A percentile compares a stretch with the other conserved stretches of the same genome.
phyloP scores from a whole-genome alignment of 2,329 filamentous ascomycete genomes.

The Fusarium subtropicale region DNA sequence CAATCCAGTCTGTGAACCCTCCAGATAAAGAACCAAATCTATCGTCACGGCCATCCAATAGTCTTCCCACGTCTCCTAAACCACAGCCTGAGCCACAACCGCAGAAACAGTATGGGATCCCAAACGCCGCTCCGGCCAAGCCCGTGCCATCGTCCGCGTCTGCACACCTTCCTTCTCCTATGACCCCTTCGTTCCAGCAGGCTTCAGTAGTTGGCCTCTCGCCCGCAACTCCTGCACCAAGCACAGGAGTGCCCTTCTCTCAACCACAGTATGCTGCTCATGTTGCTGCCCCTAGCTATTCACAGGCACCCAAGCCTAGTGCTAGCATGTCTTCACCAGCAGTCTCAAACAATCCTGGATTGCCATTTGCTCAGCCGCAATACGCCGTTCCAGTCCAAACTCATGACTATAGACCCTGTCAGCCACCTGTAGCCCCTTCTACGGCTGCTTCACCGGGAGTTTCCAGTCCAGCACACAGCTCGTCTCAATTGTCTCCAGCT shows the following conservation, averaged over 20 bases:
- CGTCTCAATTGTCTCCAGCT: constrained; percentile 14
- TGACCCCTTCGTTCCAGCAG: constrained; percentile 25
- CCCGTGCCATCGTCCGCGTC: constrained; percentile 17
- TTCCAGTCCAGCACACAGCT: constrained; percentile 15
- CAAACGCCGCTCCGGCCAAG: constrained; percentile 25
- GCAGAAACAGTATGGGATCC: constrained; percentile 24
- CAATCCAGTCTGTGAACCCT: constrained; percentile 4
- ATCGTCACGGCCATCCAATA: constrained; percentile 17
- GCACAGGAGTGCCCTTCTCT: constrained; percentile 18
- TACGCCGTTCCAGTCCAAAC: constrained; percentile 32
- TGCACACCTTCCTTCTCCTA: constrained; percentile 27
- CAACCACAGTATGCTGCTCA: constrained; percentile 41
- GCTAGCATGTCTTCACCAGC: constrained; percentile 9
- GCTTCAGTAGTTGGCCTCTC: constrained; percentile 12
- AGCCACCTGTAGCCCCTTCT: constrained; percentile 4
- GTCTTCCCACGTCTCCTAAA: constrained; percentile 23
- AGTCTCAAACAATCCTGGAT: constrained; percentile 16
- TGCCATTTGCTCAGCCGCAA: constrained; percentile 38
- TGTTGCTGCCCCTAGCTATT: constrained; percentile 27
- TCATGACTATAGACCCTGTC: constrained; percentile 24
- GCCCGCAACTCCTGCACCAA: constrained; percentile 22
- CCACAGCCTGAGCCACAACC: constrained; percentile 18
- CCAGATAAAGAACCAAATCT: constrained; percentile 5
- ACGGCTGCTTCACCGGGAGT: neutral
- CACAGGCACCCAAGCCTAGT: constrained; percentile 3